These are phyloP conservation scores for Cordyceps militaris DNA, from an alignment of 2,329 filamentous ascomycete species.

Conservation along the genomic window DNA sequence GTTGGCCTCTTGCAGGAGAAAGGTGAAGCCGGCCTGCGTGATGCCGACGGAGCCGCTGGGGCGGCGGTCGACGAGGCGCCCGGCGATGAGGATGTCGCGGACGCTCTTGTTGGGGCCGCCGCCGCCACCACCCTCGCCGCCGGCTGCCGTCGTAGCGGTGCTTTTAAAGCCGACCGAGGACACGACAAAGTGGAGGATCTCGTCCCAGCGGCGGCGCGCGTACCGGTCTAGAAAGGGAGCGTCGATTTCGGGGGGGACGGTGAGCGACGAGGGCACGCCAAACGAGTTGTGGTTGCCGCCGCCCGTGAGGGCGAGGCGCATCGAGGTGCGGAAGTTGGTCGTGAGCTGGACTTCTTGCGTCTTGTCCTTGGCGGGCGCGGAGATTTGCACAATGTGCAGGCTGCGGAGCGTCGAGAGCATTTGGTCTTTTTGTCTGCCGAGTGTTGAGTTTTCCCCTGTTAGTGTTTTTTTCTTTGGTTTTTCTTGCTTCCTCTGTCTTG, in stretches of 20 bases:
- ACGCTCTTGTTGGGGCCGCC: conserved; percentile 66
- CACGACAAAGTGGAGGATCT: conserved; percentile 92
- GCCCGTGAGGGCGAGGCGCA: conserved; percentile 82
- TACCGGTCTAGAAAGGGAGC: conserved; percentile 73
- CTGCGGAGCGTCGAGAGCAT: conserved; percentile 73
- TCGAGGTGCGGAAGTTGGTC: conserved; percentile 72
- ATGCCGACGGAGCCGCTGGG: conserved; percentile 66
- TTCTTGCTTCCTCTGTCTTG: too few species aligned
- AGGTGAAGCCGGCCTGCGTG: conserved; percentile 89
- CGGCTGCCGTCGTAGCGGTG: conserved; percentile 19
- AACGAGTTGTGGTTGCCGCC: conserved; percentile 83
- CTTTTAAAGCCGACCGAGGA: conserved; percentile 56
- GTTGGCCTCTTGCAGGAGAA: conserved; percentile 89
- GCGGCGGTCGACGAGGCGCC: conserved; percentile 66
- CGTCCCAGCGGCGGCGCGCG: conserved; percentile 87
- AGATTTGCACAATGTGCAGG: conserved; percentile 77
- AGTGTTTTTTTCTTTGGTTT: neutral
- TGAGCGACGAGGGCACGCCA: conserved; percentile 69
- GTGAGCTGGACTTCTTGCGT: conserved; percentile 70
- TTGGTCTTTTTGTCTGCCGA: conserved; percentile 66
- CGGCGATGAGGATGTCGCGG: conserved; percentile 73
- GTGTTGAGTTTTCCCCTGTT: neutral
- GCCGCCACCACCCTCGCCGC: conserved; percentile 37
- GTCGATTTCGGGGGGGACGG: conserved; percentile 56
- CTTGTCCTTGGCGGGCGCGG: conserved; percentile 51